These are phyloP conservation scores for Brassica napus DNA, from an alignment of 345 rosid species.

Conservation along the genomic window Da-Ae NC_063436.1:3672001-3672500, in stretches of 20 bases:
- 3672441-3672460: slow-evolving; percentile 80
- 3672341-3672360: slow-evolving; percentile 93
- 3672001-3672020: not conserved
- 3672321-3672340: slow-evolving; percentile 95
- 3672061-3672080: slow-evolving; percentile 78
- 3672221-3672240: slow-evolving; percentile 3
- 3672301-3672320: slow-evolving; percentile 84
- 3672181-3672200: slow-evolving; percentile 96
- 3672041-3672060: slow-evolving; percentile 95
- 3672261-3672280: slow-evolving; percentile 52
- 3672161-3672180: slow-evolving; percentile 83
- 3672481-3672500: slow-evolving; percentile 99
- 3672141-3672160: slow-evolving; percentile 50
- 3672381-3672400: not conserved
- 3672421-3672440: not conserved
- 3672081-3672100: not conserved
- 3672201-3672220: not conserved
- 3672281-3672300: slow-evolving; percentile 67
- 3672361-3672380: slow-evolving; percentile 1
- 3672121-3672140: not conserved
- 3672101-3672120: not conserved
- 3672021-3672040: slow-evolving; percentile 69
- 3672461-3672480: slow-evolving; percentile 81
- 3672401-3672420: not conserved
- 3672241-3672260: not conserved